A percentile compares a stretch with the other conserved stretches of the same genome.
Evolutionary conservation across 2,329 filamentous ascomycete genomes (phyloP).

Genomic region (Lanzia echinophila): DNA sequence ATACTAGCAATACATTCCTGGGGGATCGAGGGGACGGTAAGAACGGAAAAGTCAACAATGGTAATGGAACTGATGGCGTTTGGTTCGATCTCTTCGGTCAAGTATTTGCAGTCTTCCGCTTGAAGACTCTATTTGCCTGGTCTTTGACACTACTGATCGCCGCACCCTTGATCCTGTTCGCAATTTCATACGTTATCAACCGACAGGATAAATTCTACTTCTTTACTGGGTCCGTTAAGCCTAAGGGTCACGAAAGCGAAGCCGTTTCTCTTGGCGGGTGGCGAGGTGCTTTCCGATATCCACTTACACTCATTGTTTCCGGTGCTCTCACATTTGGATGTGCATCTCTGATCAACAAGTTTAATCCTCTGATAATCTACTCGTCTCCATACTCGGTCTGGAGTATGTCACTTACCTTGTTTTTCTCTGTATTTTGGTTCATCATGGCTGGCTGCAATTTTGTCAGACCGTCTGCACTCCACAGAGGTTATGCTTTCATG

Average conservation of each 20-base stretch:
- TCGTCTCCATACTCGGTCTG: constrained; percentile 83
- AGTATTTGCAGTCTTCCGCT: constrained; percentile 68
- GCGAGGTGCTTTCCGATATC: constrained; percentile 79
- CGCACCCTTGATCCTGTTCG: constrained; percentile 65
- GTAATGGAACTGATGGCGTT: constrained; percentile 62
- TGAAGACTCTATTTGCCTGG: constrained; percentile 82
- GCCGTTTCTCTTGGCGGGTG: constrained; percentile 63
- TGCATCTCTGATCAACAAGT: constrained; percentile 68
- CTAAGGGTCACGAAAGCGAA: constrained; percentile 54
- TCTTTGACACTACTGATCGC: constrained; percentile 77
- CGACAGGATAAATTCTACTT: constrained; percentile 81
- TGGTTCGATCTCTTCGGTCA: constrained; percentile 93
- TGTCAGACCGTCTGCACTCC: constrained; percentile 77
- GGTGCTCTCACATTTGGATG: constrained; percentile 63
- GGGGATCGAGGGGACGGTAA: constrained; percentile 48
- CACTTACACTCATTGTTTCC: constrained; percentile 64
- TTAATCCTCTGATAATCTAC: constrained; percentile 89
- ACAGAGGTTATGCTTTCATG: constrained; percentile 70
- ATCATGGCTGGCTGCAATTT: constrained; percentile 72
- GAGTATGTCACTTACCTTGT: constrained; percentile 78
- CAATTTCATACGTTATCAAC: constrained; percentile 61
- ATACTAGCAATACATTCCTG: constrained; percentile 60
- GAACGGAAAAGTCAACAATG: constrained; percentile 57
- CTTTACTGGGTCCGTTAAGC: constrained; percentile 56
- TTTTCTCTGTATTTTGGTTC: constrained; percentile 77